A percentile compares a stretch with the other conserved stretches of the same genome.
Evolutionary conservation across 2,329 filamentous ascomycete species (phyloP).

Genomic region (Stagonosporopsis chrysanthemi): DNA sequence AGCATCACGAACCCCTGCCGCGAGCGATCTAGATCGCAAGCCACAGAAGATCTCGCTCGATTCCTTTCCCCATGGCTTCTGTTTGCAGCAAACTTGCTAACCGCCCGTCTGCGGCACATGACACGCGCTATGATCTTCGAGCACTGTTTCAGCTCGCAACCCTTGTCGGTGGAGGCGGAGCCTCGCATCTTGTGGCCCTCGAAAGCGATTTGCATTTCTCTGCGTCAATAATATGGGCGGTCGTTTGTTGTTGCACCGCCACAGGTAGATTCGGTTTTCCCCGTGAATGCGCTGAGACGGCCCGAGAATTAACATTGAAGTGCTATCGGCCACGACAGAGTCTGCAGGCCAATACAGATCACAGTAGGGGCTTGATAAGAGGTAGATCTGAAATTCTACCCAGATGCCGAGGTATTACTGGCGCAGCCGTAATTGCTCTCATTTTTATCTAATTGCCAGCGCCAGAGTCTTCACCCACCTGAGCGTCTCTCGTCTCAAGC

Average conservation of each 20-base stretch:
- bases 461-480: too few relatives aligned
- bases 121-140: constrained; percentile 11
- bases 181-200: constrained; percentile 16
- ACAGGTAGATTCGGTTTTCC: constrained; percentile 13
- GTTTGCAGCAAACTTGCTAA: constrained; percentile 20
- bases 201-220: constrained; percentile 8
- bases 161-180: constrained; percentile 24
- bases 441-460: too few relatives aligned
- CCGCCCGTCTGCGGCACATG: constrained; percentile 18
- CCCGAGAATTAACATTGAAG: neutral
- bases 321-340: neutral
- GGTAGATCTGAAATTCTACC: neutral
- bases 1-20: constrained; percentile 11
- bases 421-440: too few relatives aligned
- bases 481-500: neutral
- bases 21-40: constrained; percentile 25
- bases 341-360: neutral
- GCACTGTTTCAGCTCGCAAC: constrained; percentile 27
- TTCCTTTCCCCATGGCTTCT: constrained; percentile 11
- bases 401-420: neutral
- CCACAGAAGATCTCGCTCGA: constrained; percentile 20
- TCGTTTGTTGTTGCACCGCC: constrained; percentile 21
- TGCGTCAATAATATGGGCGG: neutral
- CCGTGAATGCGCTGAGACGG: constrained; percentile 4
- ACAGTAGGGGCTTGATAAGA: neutral